phyloP scores from a whole-genome alignment of 2,329 filamentous ascomycete species.

The Fusarium pseudonygamai region DNA sequence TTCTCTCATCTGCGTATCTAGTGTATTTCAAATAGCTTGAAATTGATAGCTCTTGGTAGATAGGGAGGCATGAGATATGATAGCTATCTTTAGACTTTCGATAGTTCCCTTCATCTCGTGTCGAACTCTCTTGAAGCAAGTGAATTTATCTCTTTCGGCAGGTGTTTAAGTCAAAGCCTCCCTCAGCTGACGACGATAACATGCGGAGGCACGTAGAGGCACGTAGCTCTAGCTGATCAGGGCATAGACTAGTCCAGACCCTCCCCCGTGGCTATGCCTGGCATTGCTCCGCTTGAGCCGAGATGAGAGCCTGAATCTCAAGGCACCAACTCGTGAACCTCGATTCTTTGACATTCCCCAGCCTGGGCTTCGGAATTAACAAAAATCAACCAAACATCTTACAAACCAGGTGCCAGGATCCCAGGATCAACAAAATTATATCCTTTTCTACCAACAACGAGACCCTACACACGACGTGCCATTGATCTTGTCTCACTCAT shows the following conservation, averaged over 20 bases:
- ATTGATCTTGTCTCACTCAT: neutral
- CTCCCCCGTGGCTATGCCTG: neutral
- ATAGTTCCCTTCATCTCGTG: neutral
- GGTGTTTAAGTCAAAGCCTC: neutral
- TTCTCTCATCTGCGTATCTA: neutral
- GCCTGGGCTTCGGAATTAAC: neutral
- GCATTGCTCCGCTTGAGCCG: slow-evolving; percentile 16
- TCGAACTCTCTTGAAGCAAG: neutral
- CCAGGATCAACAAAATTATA: slow-evolving; percentile 24
- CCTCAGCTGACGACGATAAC: neutral
- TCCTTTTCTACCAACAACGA: slow-evolving; percentile 1
- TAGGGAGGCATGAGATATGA: neutral
- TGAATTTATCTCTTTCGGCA: neutral
- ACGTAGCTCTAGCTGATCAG: neutral
- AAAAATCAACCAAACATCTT: slow-evolving; percentile 37
- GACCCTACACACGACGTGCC: neutral
- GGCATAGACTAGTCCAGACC: neutral
- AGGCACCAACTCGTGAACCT: slow-evolving; percentile 13
- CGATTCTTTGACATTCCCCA: slow-evolving; percentile 19
- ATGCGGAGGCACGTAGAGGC: neutral
- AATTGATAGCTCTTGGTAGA: neutral
- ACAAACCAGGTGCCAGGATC: slow-evolving; percentile 30
- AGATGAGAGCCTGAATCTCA: neutral
- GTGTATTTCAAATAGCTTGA: neutral
- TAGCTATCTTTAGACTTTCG: neutral